Percentiles rank a stretch among this genome's conserved stretches.
Conservation (phyloP, 2,329 filamentous ascomycete species). For the Colletotrichum gloeosporioides region DNA sequence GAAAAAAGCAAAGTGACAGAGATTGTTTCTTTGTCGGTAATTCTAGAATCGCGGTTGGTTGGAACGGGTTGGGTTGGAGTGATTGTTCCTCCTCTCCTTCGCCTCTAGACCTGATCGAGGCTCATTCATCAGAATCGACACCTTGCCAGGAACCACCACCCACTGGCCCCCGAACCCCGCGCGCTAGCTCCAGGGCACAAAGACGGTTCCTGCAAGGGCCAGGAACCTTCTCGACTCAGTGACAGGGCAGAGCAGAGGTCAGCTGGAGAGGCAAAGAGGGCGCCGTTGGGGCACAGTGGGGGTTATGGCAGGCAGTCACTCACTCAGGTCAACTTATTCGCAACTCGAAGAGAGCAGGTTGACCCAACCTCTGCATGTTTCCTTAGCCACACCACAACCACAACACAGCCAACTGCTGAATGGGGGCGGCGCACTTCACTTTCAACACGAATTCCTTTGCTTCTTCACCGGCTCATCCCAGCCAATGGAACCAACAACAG, state of each 20-base stretch:
- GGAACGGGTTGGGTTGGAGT: neutral
- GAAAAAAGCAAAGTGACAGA: neutral
- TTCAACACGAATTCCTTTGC: neutral
- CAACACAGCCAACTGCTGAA: neutral
- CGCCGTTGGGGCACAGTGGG: neutral
- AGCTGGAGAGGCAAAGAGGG: neutral
- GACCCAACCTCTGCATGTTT: neutral
- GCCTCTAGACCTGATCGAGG: neutral
- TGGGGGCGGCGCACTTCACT: neutral
- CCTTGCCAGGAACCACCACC: neutral
- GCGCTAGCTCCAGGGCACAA: neutral
- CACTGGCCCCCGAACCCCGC: neutral
- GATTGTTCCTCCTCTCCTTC: neutral
- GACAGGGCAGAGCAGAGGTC: neutral
- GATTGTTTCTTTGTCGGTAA: neutral
- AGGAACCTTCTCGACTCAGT: neutral
- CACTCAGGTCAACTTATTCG: neutral
- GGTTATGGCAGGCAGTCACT: neutral
- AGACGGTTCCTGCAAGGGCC: neutral
- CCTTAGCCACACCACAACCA: neutral
- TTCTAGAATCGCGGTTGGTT: neutral
- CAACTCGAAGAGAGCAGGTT: neutral
- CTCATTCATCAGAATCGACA: neutral
- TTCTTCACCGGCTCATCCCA: neutral
- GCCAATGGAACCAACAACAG: neutral